A percentile compares a stretch with the other conserved stretches of the same genome.
These are phyloP conservation scores for Aspergillus pseudoglaucus DNA, from an alignment of 2,329 filamentous ascomycete genomes.

Conservation along the genomic window DNA sequence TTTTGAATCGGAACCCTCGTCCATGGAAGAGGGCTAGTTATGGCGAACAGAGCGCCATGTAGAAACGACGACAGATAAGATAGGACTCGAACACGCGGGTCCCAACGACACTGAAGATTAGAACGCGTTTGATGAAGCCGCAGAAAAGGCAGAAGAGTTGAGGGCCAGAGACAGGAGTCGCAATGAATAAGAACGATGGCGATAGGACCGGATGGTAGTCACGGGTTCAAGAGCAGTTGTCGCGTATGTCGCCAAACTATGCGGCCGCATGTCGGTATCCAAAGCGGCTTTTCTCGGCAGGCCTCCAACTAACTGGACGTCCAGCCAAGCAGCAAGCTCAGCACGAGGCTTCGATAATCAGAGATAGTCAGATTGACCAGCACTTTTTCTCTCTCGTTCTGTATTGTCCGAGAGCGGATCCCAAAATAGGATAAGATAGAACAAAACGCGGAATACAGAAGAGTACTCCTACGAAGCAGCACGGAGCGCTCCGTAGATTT, in stretches of 20 bases:
- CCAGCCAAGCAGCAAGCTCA: no score
- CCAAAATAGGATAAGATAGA: no score
- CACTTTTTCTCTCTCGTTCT: no score
- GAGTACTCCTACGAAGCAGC: no score
- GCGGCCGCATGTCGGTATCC: neutral
- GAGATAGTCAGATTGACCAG: no score
- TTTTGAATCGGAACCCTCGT: slow-evolving; percentile 33
- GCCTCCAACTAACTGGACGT: neutral
- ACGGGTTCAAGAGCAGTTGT: neutral
- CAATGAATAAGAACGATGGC: slow-evolving; percentile 1
- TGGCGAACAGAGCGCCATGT: slow-evolving; percentile 17
- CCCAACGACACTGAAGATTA: neutral
- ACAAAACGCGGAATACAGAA: no score
- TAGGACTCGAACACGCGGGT: neutral
- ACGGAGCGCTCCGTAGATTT: no score
- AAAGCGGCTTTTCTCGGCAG: neutral
- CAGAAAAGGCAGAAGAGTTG: neutral
- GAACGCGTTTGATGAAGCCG: no score
- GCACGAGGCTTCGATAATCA: no score
- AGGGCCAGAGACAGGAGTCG: slow-evolving; percentile 2
- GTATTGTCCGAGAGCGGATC: no score
- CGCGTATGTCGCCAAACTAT: neutral
- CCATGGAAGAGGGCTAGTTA: slow-evolving; percentile 28
- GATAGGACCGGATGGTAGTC: slow-evolving; percentile 2
- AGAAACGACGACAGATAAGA: slow-evolving; percentile 1